These are phyloP conservation scores for Corchorus capsularis DNA, from an alignment of 345 rosid species.

Conservation along the genomic window DNA sequence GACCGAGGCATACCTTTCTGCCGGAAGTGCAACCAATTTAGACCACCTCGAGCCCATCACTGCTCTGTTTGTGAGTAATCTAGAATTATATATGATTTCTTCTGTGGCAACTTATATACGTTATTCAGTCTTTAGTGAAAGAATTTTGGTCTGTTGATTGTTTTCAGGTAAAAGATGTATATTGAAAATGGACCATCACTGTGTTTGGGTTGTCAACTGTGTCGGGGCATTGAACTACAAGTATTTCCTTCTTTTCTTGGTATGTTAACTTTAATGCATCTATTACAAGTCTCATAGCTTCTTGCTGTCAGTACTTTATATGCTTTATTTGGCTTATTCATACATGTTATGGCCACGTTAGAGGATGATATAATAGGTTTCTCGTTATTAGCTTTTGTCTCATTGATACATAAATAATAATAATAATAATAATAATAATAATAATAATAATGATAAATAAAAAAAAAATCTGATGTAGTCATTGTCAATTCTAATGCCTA, in stretches of 20 bases:
- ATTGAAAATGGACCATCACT: conserved; percentile 88
- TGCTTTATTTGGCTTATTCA: not conserved
- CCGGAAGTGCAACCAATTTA: conserved; percentile 65
- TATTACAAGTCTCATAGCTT: not conserved
- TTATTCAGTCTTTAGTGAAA: conserved; percentile 21
- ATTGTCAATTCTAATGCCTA: not conserved
- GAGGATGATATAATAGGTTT: not conserved
- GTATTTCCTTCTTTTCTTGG: conserved; percentile 84
- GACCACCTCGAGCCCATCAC: conserved; percentile 81
- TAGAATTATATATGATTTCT: not conserved
- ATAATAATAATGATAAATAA: no score
- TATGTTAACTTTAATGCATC: conserved; percentile 35
- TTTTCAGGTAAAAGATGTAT: conserved; percentile 79
- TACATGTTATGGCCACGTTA: not conserved
- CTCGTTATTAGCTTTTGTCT: not conserved
- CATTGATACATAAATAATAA: no score
- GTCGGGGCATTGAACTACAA: conserved; percentile 87
- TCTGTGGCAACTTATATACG: not conserved
- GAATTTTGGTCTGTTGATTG: conserved; percentile 29
- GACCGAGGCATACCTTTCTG: conserved; percentile 53
- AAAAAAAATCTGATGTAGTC: not conserved
- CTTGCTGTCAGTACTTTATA: not conserved
- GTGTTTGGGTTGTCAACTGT: conserved; percentile 92
- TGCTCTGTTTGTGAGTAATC: conserved; percentile 77
- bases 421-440: no score